phyloP scores from a whole-genome alignment of 2,329 filamentous ascomycete species.

The Aspergillus pseudoviridinutans region DNA sequence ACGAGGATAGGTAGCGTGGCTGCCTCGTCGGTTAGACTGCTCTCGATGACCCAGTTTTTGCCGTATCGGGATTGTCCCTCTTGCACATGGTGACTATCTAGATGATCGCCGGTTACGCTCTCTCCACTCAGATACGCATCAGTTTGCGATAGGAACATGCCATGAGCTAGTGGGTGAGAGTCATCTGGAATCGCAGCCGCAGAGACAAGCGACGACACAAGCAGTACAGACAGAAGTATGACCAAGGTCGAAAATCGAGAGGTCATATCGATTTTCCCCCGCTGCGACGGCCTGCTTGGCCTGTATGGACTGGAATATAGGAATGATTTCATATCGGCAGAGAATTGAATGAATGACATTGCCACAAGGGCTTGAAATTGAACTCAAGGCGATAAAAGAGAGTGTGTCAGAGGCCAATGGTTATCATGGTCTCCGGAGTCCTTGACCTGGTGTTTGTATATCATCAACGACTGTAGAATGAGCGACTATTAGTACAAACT shows the following conservation, averaged over 20 bases:
- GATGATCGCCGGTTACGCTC: slow-evolving; percentile 13
- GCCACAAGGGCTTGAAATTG: not conserved
- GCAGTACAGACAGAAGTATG: slow-evolving; percentile 5
- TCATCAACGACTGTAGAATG: not conserved
- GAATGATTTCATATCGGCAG: not conserved
- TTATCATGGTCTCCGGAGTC: not conserved
- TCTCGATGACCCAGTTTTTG: not conserved
- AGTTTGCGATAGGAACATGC: not conserved
- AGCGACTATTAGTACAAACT: not conserved
- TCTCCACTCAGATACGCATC: slow-evolving; percentile 12
- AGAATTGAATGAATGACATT: slow-evolving; percentile 3
- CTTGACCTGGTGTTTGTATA: not conserved
- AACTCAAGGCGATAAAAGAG: not conserved
- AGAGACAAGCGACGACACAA: slow-evolving; percentile 12
- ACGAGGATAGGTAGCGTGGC: slow-evolving; percentile 1
- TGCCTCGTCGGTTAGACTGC: not conserved
- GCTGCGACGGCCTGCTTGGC: not conserved
- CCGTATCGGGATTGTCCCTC: not conserved
- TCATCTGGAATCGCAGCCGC: slow-evolving; percentile 2
- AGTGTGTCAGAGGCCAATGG: not conserved
- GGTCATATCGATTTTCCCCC: not conserved
- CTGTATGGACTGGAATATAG: too few relatives aligned
- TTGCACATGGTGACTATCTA: slow-evolving; percentile 7
- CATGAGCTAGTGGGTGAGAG: slow-evolving; percentile 7
- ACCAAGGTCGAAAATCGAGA: not conserved